phyloP scores from a whole-genome alignment of 345 rosid genomes.

The Populus davidiana region DNA sequence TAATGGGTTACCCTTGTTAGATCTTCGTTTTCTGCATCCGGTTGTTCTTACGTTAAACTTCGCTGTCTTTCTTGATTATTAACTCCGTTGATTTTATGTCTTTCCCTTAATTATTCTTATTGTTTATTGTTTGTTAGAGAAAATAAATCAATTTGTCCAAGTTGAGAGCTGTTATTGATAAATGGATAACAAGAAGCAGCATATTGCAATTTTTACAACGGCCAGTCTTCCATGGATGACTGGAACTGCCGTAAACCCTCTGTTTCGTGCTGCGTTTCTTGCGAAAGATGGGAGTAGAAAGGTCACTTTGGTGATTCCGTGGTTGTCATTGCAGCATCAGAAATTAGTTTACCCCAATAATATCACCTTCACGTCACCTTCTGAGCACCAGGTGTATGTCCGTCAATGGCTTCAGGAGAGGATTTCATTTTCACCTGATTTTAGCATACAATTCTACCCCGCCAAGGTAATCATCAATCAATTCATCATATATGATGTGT shows the following conservation, averaged over 20 bases:
- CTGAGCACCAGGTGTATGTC: slow-evolving; percentile 69
- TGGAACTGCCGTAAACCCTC: slow-evolving; percentile 93
- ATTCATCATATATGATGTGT: neutral
- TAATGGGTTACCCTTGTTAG: too few species aligned
- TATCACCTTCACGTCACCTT: slow-evolving; percentile 56
- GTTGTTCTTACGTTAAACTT: too few species aligned
- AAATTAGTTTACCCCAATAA: slow-evolving; percentile 61
- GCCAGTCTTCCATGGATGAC: slow-evolving; percentile 99
- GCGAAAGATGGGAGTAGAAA: slow-evolving; percentile 61
- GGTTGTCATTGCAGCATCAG: slow-evolving; percentile 76
- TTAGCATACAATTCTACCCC: slow-evolving; percentile 69
- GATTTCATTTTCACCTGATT: slow-evolving; percentile 44
- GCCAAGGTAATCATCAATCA: slow-evolving; percentile 55
- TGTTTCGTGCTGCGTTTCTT: slow-evolving; percentile 93
- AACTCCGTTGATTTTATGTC: neutral
- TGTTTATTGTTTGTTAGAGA: too few species aligned
- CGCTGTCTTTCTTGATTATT: too few species aligned
- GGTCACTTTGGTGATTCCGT: slow-evolving; percentile 88
- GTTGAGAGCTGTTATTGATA: slow-evolving; percentile 11
- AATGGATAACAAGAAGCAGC: slow-evolving; percentile 57
- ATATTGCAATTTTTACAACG: slow-evolving; percentile 81
- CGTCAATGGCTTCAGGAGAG: slow-evolving; percentile 81
- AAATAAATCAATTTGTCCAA: neutral
- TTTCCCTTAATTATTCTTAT: neutral
- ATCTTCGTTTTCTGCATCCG: too few species aligned